phyloP scores from a whole-genome alignment of 1,139 yeast species.

The Pneumocystis oryctolagi region DNA sequence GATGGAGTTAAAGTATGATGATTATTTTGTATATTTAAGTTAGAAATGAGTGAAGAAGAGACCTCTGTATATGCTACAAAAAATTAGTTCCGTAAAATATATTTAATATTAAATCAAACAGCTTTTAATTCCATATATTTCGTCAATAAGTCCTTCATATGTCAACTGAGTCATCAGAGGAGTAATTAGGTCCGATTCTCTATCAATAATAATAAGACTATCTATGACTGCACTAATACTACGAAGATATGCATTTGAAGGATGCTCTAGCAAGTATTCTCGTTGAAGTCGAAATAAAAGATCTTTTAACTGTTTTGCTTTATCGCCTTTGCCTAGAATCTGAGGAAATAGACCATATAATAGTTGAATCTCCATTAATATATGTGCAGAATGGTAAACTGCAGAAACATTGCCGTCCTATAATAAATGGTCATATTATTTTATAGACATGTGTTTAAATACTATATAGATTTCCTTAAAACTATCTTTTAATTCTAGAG shows the following conservation, averaged over 20 bases:
- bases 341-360: constrained; percentile 27
- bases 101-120: constrained; percentile 32
- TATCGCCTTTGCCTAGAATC: constrained; percentile 36
- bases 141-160: constrained; percentile 71
- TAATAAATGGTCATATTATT: neutral
- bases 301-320: constrained; percentile 30
- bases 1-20: constrained; percentile 7
- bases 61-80: constrained; percentile 13
- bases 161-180: constrained; percentile 63
- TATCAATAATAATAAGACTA: constrained; percentile 54
- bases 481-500: constrained; percentile 24
- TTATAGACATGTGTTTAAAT: neutral
- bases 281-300: constrained; percentile 20
- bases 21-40: neutral
- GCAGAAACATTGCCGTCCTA: constrained; percentile 18
- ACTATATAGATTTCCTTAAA: constrained; percentile 25
- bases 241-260: constrained; percentile 5
- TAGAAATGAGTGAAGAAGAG: neutral
- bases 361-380: constrained; percentile 26
- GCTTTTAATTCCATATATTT: constrained; percentile 39
- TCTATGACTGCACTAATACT: constrained; percentile 21
- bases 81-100: constrained; percentile 14
- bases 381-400: constrained; percentile 29
- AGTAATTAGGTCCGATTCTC: constrained; percentile 59
- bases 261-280: constrained; percentile 14